A percentile compares a stretch with the other conserved stretches of the same genome.
Evolutionary conservation across 108 stramenopile species (phyloP).

Genomic region (Nitzschia sp.): DNA sequence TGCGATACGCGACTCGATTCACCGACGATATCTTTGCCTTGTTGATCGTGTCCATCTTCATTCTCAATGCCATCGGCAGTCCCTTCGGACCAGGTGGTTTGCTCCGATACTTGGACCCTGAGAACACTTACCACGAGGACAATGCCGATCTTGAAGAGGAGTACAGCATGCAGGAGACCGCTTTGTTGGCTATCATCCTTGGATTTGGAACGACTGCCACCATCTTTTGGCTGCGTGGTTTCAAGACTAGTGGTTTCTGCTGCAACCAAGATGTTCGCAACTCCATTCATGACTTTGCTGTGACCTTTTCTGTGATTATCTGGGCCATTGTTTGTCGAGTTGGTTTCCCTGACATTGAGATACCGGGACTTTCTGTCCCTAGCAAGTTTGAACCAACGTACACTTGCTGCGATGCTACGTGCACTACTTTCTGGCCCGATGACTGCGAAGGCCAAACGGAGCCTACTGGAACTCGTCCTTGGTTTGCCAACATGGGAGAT

Average conservation of each 20-base stretch:
- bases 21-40: conserved; percentile 66
- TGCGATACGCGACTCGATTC: conserved; percentile 52
- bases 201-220: conserved; percentile 39
- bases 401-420: conserved; percentile 42
- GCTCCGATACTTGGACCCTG: conserved; percentile 37
- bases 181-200: conserved; percentile 40
- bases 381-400: conserved; percentile 49
- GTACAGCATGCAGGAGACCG: conserved; percentile 36
- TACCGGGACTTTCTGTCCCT: conserved; percentile 7
- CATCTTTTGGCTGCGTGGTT: conserved; percentile 38
- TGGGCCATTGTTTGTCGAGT: neutral
- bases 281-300: neutral
- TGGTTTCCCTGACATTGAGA: neutral
- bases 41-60: conserved; percentile 50
- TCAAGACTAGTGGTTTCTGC: conserved; percentile 41
- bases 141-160: conserved; percentile 34
- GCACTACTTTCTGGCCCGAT: conserved; percentile 38
- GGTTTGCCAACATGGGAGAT: conserved; percentile 50
- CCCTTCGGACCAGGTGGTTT: conserved; percentile 47
- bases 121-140: conserved; percentile 17
- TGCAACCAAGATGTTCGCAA: conserved; percentile 36
- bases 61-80: conserved; percentile 45
- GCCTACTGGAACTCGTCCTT: conserved; percentile 36
- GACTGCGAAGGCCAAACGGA: conserved; percentile 49
- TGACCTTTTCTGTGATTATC: neutral